Base-by-base conservation (phyloP, 2,329 filamentous ascomycete species). In the Neurospora sp. region DNA sequence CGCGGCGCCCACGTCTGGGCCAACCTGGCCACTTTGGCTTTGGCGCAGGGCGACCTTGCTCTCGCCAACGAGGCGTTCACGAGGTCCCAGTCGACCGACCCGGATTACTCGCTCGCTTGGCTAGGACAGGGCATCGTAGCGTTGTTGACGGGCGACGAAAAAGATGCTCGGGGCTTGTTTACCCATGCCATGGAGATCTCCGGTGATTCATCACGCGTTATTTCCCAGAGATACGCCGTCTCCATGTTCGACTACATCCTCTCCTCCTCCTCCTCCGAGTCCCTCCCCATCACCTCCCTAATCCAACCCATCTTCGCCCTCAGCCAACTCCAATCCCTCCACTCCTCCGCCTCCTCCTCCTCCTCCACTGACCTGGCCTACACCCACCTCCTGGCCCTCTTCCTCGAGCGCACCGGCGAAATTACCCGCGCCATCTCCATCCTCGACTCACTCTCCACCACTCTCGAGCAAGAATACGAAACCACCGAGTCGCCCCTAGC, bases 141-240 rank as follows among this genome's bases (percentile, higher is more conserved):
- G 4, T 84, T 94, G 17, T 82, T 95, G 38, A 86, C 88, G 67
- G 93, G 92, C 1, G 90, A 97, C 72, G 75, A 82, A 0, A 89
- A 87, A 72, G 93, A 97, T 80, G 94, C 95, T 1, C 86, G 93
- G 28, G 89, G 90, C 11, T 86, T 98, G 10, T 97, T 97, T 77
- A 94, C 92, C 1, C 96, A 99, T 78, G 95, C 96, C 0, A 96
- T 97, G 82, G 94, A 97, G 73, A 95, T 99, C 67, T 90, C 93
- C 0, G 92, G 93, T 72, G 90, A 93, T 0, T 91, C 91, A 0
- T 90, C 91, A 0, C 79, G 90, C 2, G 83, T 93, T 4, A 89
- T 90, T 0, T 92, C 93, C 77, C 87, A 90, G 38, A 92, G 95
- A 78, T 98, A 94, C 77, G 86, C 93, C 0, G 82, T 91, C 0